A percentile compares a stretch with the other conserved stretches of the same genome.
Evolutionary conservation across 176 grass and related monocot genomes (phyloP).

Genomic region (Chloris gayana): DNA sequence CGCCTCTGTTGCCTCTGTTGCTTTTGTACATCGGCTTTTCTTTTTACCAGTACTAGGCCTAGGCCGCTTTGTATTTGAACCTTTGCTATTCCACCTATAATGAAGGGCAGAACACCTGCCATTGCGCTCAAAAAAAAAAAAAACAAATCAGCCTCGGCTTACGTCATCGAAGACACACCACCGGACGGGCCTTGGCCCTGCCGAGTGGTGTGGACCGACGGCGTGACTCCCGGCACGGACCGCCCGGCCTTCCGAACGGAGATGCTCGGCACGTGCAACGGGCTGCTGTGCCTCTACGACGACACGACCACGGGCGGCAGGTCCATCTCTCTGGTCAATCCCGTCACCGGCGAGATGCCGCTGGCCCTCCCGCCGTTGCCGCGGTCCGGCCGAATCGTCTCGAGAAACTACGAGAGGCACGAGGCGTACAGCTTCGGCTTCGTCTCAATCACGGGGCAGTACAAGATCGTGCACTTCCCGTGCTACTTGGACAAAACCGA

Average conservation of each 20-base stretch:
- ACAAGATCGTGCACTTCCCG: slow-evolving; percentile 22
- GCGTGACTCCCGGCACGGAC: too few relatives aligned
- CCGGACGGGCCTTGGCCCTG: too few relatives aligned
- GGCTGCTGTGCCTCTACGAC: slow-evolving; percentile 24
- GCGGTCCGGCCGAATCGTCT: too few relatives aligned
- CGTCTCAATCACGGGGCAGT: background rate
- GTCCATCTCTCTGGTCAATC: background rate
- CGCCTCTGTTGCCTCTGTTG: too few relatives aligned
- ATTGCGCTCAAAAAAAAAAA: too few relatives aligned
- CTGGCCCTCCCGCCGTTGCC: background rate
- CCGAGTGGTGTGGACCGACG: background rate
- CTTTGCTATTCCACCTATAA: too few relatives aligned
- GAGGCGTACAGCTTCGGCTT: slow-evolving; percentile 8
- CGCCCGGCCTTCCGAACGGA: background rate
- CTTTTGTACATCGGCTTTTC: too few relatives aligned
- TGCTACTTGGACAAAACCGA: too few relatives aligned
- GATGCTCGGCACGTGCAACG: slow-evolving; percentile 42
- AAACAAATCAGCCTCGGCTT: background rate
- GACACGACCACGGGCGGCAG: background rate
- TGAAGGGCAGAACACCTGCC: too few relatives aligned
- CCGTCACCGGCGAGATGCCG: background rate
- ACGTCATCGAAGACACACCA: background rate
- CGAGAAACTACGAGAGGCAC: too few relatives aligned
- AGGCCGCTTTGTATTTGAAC: too few relatives aligned
- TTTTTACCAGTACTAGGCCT: too few relatives aligned